Conservation (phyloP, 768 basidiomycete genomes). For the Pleurotus tuoliensis region DNA sequence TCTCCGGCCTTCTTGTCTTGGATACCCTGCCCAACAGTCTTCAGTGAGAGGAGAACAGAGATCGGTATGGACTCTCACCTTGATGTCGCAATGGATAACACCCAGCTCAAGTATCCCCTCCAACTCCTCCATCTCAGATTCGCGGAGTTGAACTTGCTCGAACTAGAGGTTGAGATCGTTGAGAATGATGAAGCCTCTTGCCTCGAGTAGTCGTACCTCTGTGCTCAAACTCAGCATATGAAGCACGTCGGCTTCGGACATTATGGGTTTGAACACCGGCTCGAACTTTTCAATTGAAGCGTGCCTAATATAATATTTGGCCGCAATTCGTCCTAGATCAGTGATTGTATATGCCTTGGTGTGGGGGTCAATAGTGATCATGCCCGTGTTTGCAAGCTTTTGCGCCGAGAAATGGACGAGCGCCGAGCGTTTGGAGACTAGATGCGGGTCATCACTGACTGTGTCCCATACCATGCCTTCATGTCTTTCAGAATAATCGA, state of each 20-base stretch:
- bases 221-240: constrained; percentile 85
- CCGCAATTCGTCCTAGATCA: constrained; percentile 94
- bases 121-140: constrained; percentile 84
- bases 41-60: constrained; percentile 29
- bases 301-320: constrained; percentile 92
- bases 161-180: constrained; percentile 48
- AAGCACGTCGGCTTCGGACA: constrained; percentile 93
- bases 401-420: constrained; percentile 65
- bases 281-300: constrained; percentile 87
- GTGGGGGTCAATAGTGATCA: constrained; percentile 73
- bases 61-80: constrained; percentile 38
- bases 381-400: constrained; percentile 62
- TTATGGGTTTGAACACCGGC: constrained; percentile 65
- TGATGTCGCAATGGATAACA: constrained; percentile 74
- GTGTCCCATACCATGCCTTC: constrained; percentile 74
- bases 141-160: constrained; percentile 90
- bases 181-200: not conserved
- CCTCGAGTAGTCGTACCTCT: constrained; percentile 53
- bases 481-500: not conserved
- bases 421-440: constrained; percentile 65
- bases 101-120: constrained; percentile 52
- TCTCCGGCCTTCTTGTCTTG: not conserved
- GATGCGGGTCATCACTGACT: constrained; percentile 63
- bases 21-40: constrained; percentile 23
- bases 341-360: constrained; percentile 65